Conservation (phyloP, 805 yeast species). For the Kodamaea lidongshanica region DNA sequence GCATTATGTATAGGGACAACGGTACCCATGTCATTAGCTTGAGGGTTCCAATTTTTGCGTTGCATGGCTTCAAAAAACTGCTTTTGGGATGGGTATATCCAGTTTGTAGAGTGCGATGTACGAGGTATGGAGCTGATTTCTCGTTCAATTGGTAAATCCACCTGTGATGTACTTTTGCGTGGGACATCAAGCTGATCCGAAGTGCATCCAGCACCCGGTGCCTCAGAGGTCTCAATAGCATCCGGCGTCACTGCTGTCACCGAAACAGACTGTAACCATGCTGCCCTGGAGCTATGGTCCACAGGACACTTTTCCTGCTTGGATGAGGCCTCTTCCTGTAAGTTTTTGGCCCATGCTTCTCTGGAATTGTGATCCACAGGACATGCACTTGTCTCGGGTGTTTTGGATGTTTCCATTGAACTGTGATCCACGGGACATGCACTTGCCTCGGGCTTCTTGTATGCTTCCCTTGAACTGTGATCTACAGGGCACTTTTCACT, state of each 20-base stretch:
- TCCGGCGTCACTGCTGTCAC: slow-evolving; percentile 26
- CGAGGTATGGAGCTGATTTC: slow-evolving; percentile 80
- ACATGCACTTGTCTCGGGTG: no score
- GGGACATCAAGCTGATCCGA: slow-evolving; percentile 37
- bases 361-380: slow-evolving; percentile 48
- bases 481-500: slow-evolving; percentile 63
- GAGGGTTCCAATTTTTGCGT: slow-evolving; percentile 83
- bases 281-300: slow-evolving; percentile 52
- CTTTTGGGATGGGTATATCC: slow-evolving; percentile 95
- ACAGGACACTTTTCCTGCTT: slow-evolving; percentile 54
- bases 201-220: slow-evolving; percentile 33
- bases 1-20: slow-evolving; percentile 92
- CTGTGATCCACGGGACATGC: slow-evolving; percentile 54
- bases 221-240: slow-evolving; percentile 30
- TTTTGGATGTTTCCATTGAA: slow-evolving; percentile 26
- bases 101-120: slow-evolving; percentile 54
- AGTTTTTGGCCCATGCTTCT: slow-evolving; percentile 24
- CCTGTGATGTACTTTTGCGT: slow-evolving; percentile 22
- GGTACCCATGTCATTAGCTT: slow-evolving; percentile 74
- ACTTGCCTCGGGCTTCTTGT: no score
- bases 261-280: slow-evolving; percentile 43
- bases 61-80: slow-evolving; percentile 94
- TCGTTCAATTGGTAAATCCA: slow-evolving; percentile 60
- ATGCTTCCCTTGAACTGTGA: slow-evolving; percentile 33
- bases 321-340: slow-evolving; percentile 6